Percentiles rank a stretch among this genome's conserved stretches.
phyloP scores from a whole-genome alignment of 495 filamentous ascomycete species.

The Talaromyces stipitatus region DNA sequence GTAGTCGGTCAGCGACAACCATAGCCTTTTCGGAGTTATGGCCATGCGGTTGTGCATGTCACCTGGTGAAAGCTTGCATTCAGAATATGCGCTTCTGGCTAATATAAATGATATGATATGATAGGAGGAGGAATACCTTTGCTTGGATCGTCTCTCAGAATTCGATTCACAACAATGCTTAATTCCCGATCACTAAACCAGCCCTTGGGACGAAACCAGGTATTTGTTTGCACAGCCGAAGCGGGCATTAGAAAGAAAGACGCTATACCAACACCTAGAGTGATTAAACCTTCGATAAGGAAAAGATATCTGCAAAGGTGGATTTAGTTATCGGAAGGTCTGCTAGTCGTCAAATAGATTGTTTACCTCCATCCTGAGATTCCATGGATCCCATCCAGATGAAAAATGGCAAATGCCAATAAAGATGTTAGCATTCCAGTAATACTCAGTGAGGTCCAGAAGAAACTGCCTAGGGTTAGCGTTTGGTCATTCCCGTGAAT shows the following conservation, averaged over 20 bases:
- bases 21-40: conserved; percentile 39
- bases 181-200: conserved; percentile 58
- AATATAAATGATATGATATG: conserved; percentile 18
- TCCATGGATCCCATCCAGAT: conserved; percentile 44
- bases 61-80: neutral
- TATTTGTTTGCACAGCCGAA: conserved; percentile 52
- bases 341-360: neutral
- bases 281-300: conserved; percentile 30
- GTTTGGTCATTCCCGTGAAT: neutral
- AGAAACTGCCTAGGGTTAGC: conserved; percentile 23
- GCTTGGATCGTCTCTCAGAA: conserved; percentile 56
- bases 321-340: neutral
- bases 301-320: conserved; percentile 30
- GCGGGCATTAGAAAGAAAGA: conserved; percentile 53
- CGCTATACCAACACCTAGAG: conserved; percentile 45
- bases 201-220: conserved; percentile 51
- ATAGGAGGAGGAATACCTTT: conserved; percentile 40
- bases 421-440: conserved; percentile 51
- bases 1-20: conserved; percentile 45
- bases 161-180: conserved; percentile 56
- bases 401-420: conserved; percentile 55
- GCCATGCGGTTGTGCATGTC: conserved; percentile 32
- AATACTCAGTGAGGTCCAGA: conserved; percentile 53
- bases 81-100: neutral
- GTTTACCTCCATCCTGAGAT: conserved; percentile 52